These are phyloP conservation scores for Botrytis aclada DNA, from an alignment of 2,329 filamentous ascomycete species.

Conservation along the genomic window DNA sequence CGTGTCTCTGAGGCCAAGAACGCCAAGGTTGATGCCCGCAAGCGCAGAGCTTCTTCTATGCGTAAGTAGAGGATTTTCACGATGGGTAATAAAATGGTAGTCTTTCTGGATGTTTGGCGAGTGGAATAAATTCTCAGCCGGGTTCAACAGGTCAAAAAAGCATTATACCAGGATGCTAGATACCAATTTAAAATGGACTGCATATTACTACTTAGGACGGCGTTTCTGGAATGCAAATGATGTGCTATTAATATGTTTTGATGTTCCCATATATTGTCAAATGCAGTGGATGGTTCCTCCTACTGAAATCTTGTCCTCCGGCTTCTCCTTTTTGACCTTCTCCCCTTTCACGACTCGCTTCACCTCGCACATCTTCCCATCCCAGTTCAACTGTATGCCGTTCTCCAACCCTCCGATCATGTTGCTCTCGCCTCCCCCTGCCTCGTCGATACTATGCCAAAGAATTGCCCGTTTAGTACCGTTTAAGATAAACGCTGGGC, in stretches of 20 bases:
- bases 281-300: background rate
- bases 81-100: constrained; percentile 12
- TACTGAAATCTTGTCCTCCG: background rate
- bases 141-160: constrained; percentile 16
- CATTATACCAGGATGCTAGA: constrained; percentile 20
- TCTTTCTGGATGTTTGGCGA: constrained; percentile 16
- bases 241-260: constrained; percentile 10
- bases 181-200: constrained; percentile 17
- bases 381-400: background rate
- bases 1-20: constrained; percentile 95
- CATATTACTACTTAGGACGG: constrained; percentile 20
- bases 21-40: constrained; percentile 89
- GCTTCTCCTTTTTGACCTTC: background rate
- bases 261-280: background rate
- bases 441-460: background rate
- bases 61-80: constrained; percentile 62
- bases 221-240: constrained; percentile 19
- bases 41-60: constrained; percentile 96
- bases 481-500: background rate
- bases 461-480: background rate
- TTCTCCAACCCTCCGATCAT: background rate
- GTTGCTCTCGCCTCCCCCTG: background rate
- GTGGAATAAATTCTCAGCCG: constrained; percentile 15
- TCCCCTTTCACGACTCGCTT: background rate
- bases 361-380: too few species aligned